phyloP scores from a whole-genome alignment of 352 stramenopile species.

The Phytophthora megakarya region DNA sequence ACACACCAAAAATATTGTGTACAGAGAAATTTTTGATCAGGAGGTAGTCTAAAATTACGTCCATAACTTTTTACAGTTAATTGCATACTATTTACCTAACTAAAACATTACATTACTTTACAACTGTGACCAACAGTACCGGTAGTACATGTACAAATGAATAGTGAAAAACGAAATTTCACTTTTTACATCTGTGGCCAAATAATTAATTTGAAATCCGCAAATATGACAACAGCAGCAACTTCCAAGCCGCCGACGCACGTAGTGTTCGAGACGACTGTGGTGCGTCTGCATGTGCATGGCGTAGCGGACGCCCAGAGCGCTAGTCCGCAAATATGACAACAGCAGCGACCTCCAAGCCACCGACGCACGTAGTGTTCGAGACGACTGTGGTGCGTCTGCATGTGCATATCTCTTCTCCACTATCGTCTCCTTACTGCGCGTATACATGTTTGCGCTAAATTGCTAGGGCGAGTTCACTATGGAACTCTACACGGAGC shows the following conservation, averaged over 20 bases:
- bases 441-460: not conserved
- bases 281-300: constrained; percentile 46
- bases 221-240: constrained; percentile 22
- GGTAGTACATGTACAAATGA: no score
- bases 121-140: no score
- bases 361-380: constrained; percentile 82
- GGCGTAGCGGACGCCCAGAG: no score
- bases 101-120: no score
- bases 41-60: no score
- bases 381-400: constrained; percentile 78
- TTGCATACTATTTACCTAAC: no score
- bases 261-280: constrained; percentile 85
- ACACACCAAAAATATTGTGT: no score
- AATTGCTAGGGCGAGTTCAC: constrained; percentile 83
- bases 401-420: not conserved
- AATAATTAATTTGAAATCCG: no score
- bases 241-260: constrained; percentile 60
- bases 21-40: no score
- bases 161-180: no score
- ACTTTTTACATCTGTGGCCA: no score
- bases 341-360: constrained; percentile 26
- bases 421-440: not conserved
- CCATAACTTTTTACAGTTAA: no score
- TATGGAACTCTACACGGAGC: constrained; percentile 93
- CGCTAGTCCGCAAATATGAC: constrained; percentile 22